Evolutionary conservation across 257 asterid species (phyloP), one percentile per base, ranked within the genome.

Genomic region (Fraxinus cuspidata): DNA sequence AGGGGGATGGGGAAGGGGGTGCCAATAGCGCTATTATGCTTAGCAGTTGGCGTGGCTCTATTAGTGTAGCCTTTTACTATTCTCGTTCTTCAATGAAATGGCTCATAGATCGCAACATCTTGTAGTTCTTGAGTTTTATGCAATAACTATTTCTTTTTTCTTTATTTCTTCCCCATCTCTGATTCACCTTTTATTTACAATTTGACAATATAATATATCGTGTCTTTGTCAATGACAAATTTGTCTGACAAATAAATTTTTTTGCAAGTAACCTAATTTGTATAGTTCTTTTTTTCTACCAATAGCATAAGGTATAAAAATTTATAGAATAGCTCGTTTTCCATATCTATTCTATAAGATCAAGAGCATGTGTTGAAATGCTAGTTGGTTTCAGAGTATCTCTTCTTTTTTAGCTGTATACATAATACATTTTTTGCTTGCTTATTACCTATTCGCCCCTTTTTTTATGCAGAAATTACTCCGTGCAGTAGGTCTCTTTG

Each of bases 401-500:
- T 37, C 1, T 21, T 13, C 58, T 15, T 42, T 49, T 72, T 40
- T 40, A 16, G 32, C 49, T 32, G 31, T 3, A 4, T 6, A 67
- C 8, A 9, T 67, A 29, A 40, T 40, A 10, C 47, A 15, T 10
- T 40, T 3, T 2, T 6, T 72, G 27, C 27, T 73, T 66, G 5
- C 11, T 66, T 25, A 1, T 77, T 23, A 38, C 10, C 38, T 3
- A 40, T 49, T 53, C 25, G 38, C 3, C 5, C 0, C 38, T 72
- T 53, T 75, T 78, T 73, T 67, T 53, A 11, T 85, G 84, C 97
- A 94, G 98, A 94, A 92, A 86, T 67, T 94, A 81, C 84, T 90
- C n/a, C 89, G 97, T 7, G 97, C 97, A 29, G 80, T 79, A 0
- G 96, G 94, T 63, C 86, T 94, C 23, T 94, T 94, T 84, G 97